Percentiles rank a stretch among this genome's conserved stretches.
phyloP scores from a whole-genome alignment of 768 basidiomycete genomes.

The Boletales sp. region DNA sequence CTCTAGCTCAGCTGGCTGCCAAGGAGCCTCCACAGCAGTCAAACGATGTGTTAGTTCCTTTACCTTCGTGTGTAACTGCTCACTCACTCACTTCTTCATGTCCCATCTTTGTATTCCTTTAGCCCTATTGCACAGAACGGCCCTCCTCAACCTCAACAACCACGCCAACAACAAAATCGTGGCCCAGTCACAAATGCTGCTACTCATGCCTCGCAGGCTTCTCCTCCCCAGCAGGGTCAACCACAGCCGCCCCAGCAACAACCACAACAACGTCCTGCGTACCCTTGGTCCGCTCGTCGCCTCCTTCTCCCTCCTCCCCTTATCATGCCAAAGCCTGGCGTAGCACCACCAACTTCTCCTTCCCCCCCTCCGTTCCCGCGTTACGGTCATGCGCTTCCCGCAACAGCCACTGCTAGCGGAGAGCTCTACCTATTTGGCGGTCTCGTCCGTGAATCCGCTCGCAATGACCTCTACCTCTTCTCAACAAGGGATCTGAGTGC shows the following conservation, averaged over 20 bases:
- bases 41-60: slow-evolving; percentile 36
- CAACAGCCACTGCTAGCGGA: slow-evolving; percentile 69
- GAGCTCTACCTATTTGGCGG: slow-evolving; percentile 97
- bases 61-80: slow-evolving; percentile 2
- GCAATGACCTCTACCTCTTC: slow-evolving; percentile 93
- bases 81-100: slow-evolving; percentile 4
- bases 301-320: slow-evolving; percentile 67
- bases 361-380: slow-evolving; percentile 93
- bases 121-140: slow-evolving; percentile 22
- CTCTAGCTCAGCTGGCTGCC: slow-evolving; percentile 54
- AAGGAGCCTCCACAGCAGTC: slow-evolving; percentile 27
- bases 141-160: slow-evolving; percentile 29
- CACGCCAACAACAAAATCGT: slow-evolving; percentile 36
- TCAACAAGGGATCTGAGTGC: slow-evolving; percentile 76
- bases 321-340: slow-evolving; percentile 59
- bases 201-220: slow-evolving; percentile 28
- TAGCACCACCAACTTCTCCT: slow-evolving; percentile 58
- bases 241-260: slow-evolving; percentile 28
- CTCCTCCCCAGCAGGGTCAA: slow-evolving; percentile 31
- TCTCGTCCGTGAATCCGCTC: slow-evolving; percentile 83
- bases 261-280: slow-evolving; percentile 54
- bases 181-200: slow-evolving; percentile 28
- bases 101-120: neutral
- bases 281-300: slow-evolving; percentile 81
- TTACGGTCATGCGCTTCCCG: slow-evolving; percentile 91